Evolutionary conservation across 2,329 filamentous ascomycete species (phyloP), one percentile per base, ranked within the genome.

Genomic region (Penicillium sp.): DNA sequence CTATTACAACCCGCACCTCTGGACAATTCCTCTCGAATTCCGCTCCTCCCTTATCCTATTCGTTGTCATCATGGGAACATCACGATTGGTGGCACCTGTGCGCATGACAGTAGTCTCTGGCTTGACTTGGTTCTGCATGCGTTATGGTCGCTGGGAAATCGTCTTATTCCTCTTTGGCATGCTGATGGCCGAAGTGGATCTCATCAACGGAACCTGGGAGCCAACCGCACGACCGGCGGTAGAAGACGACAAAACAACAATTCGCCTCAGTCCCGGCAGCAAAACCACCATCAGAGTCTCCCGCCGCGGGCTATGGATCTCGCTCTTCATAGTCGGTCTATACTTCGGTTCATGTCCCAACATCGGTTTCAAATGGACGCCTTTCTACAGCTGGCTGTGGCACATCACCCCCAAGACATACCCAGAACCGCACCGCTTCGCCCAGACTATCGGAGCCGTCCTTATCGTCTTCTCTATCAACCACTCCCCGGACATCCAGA

Each of bases 21-120:
- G 77, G 77, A 78, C 76, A 8, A 78, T 79, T 24, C 75, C 76
- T 1, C 72, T 76, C 8, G 76, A 79, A 60, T 75, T 78, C 48
- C 75, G 76, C 40, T 74, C 74, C 58, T 78, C 76, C 3, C 71
- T 79, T 9, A 72, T 76, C 24, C 71, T 79, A 5, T 78, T 78
- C 57, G 58, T 77, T 48, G 69, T 72, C 7, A 68, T 76, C 13
- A 68, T 78, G 14, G 74, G 68, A 7, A 72, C 75, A 18, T 75
- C 74, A 9, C 73, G 74, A 37, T 64, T 76, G 13, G 63, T 62
- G 22, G 59, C 68, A 24, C 54, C 61, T 16, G 59, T 74, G 13
- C 74, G 76, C 20, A 61, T 78, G 55, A 55, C 63, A 5, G 56
- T 72, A 2, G 67, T 77, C 40, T 64, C 64, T 32, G 50, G 61